Percentiles rank a stretch among this genome's conserved stretches.
phyloP scores from a whole-genome alignment of 371 early-diverging fungal species.

The Smittium culicis region DNA sequence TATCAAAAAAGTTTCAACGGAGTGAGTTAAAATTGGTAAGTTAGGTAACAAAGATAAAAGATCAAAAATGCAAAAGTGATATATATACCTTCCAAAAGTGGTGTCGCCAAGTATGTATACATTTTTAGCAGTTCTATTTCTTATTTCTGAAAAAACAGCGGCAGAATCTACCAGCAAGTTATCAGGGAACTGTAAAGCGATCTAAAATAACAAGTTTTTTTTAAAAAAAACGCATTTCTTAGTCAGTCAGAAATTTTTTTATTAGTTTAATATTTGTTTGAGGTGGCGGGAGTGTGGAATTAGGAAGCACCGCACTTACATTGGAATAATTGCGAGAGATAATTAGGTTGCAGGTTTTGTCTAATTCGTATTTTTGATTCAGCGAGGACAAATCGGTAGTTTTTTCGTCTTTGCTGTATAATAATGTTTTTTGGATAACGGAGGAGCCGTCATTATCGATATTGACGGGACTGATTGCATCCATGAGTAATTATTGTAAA shows the following conservation, averaged over 20 bases:
- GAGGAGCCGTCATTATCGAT: constrained; percentile 2
- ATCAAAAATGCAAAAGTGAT: background rate
- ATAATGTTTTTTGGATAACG: background rate
- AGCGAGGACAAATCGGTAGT: background rate
- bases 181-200: constrained; percentile 91
- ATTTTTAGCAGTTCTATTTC: constrained; percentile 29
- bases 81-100: constrained; percentile 63
- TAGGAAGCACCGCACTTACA: too few species aligned
- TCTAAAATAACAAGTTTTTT: too few species aligned
- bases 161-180: constrained; percentile 59
- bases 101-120: constrained; percentile 82
- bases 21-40: background rate
- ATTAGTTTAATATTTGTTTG: too few species aligned
- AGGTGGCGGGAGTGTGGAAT: too few species aligned
- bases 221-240: too few species aligned
- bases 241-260: too few species aligned
- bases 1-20: background rate
- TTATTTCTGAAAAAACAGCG: constrained; percentile 39
- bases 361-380: background rate
- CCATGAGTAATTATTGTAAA: too few species aligned
- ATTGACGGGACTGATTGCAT: background rate
- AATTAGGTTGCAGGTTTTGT: background rate
- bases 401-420: background rate
- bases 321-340: background rate
- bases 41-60: background rate